Evolutionary conservation across 768 basidiomycete genomes (phyloP), one percentile per base, ranked within the genome.

Genomic region (Podaxis sp.): DNA sequence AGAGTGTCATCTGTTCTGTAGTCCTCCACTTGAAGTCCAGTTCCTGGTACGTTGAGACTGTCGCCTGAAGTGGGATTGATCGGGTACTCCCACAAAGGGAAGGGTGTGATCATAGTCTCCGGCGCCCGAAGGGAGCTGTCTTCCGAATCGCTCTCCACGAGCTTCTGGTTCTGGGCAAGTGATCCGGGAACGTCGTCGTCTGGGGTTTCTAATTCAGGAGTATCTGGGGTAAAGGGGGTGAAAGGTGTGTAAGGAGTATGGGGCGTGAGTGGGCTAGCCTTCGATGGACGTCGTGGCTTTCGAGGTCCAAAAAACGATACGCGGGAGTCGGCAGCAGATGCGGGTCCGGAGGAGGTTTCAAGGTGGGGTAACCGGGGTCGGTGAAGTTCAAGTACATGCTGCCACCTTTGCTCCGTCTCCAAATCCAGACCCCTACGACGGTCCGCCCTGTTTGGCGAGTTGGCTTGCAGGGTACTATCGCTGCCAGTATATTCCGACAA

Each of bases 181-280:
- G 53, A 49, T 50, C 47, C 61, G 37, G 61, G 55, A 17, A 50
- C 55, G 3, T 55, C 36, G 55, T 62, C 53, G 11, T 51, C 22
- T 19, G 61, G 61, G 2, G 61, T 62, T 62, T 56, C 61, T 15
- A 62, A 50, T 56, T 56, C 61, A 1, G 61, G 61, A 4, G 61
- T 50, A 46, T 62, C 61, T 56, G 61, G 61, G 33, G 61, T 49
- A 25, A 13, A 38, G 15, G 49, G 61, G 38, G 61, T 62, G 55
- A 49, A 56, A 24, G 60, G 60, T 13, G 60, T 61, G 38, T 19
- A 33, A 43, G 60, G 60, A 37, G 54, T 62, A 37, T 37, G n/a
- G 19, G 61, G 61, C 2, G 61, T 56, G 7, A 51, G 15, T n/a
- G 55, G 61, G 29, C 61, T 62, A 2, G 46, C 22, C 27, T 36